Percentiles rank a stretch among this genome's conserved stretches.
These are phyloP conservation scores for Aegilops speltoides DNA, from an alignment of 176 grass and related monocot genomes.

Conservation along the genomic window DNA sequence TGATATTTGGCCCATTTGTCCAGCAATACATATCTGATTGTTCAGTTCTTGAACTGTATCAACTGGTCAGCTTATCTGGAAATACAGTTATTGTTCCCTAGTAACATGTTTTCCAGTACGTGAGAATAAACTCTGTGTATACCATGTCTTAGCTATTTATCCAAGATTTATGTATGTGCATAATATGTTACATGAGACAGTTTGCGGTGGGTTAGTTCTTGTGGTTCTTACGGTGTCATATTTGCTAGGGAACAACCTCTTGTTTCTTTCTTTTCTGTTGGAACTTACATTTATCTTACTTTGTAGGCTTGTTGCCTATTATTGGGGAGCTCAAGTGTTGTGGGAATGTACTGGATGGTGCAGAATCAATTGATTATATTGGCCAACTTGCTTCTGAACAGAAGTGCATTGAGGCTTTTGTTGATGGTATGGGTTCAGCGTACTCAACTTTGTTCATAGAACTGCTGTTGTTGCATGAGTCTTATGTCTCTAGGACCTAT, in stretches of 20 bases:
- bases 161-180: background rate
- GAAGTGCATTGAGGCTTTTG: conserved; percentile 62
- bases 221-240: background rate
- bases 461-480: conserved; percentile 12
- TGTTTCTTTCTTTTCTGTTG: background rate
- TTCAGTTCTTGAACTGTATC: background rate
- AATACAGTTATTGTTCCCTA: background rate
- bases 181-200: conserved; percentile 6
- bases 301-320: conserved; percentile 75
- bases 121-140: background rate
- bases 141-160: conserved; percentile 3
- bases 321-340: conserved; percentile 61
- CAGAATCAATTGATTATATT: conserved; percentile 45
- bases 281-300: conserved; percentile 17
- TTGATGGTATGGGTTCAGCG: conserved; percentile 58
- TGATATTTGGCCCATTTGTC: background rate
- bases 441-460: conserved; percentile 13
- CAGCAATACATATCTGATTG: background rate
- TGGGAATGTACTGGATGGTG: conserved; percentile 54
- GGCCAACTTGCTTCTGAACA: conserved; percentile 54
- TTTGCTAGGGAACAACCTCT: background rate
- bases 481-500: conserved; percentile 10
- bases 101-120: background rate
- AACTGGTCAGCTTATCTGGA: background rate
- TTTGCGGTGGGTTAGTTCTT: conserved; percentile 2